Percentiles rank a stretch among this genome's conserved stretches.
Conservation (phyloP, 2,329 filamentous ascomycete species). For the Claviceps capensis region DNA sequence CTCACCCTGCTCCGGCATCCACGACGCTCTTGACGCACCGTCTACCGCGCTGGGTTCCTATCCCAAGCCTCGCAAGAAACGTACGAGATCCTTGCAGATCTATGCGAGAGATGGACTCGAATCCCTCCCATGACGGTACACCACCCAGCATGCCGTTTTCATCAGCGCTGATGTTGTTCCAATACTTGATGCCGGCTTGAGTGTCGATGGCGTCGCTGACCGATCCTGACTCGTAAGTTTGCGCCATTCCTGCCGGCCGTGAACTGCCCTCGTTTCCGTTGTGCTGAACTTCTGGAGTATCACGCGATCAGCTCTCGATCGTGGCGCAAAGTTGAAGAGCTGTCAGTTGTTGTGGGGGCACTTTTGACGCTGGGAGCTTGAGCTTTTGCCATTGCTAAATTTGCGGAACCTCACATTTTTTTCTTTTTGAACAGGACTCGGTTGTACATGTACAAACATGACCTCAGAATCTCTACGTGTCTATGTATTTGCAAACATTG, state of each 20-base stretch:
- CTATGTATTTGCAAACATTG: too few relatives aligned
- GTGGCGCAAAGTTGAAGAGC: too few relatives aligned
- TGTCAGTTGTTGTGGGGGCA: too few relatives aligned
- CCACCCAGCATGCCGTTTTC: conserved; percentile 72
- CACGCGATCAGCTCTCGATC: too few relatives aligned
- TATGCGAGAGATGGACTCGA: conserved; percentile 36
- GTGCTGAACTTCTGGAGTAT: too few relatives aligned
- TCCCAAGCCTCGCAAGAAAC: conserved; percentile 54
- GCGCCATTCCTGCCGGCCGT: not conserved
- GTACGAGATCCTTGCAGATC: conserved; percentile 57
- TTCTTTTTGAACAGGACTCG: too few relatives aligned
- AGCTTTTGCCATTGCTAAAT: too few relatives aligned
- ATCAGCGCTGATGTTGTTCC: conserved; percentile 30
- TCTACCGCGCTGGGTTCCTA: conserved; percentile 22
- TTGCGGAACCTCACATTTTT: too few relatives aligned
- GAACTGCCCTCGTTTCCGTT: not conserved
- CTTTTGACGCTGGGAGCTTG: too few relatives aligned
- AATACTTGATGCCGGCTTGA: conserved; percentile 21
- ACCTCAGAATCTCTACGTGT: too few relatives aligned
- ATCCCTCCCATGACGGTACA: conserved; percentile 19
- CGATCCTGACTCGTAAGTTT: not conserved
- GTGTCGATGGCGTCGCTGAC: conserved; percentile 1
- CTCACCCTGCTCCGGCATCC: conserved; percentile 27
- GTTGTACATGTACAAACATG: too few relatives aligned
- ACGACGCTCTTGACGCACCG: conserved; percentile 16